Base-by-base conservation (phyloP, 257 asterid species). In the Scutellaria baicalensis region DNA sequence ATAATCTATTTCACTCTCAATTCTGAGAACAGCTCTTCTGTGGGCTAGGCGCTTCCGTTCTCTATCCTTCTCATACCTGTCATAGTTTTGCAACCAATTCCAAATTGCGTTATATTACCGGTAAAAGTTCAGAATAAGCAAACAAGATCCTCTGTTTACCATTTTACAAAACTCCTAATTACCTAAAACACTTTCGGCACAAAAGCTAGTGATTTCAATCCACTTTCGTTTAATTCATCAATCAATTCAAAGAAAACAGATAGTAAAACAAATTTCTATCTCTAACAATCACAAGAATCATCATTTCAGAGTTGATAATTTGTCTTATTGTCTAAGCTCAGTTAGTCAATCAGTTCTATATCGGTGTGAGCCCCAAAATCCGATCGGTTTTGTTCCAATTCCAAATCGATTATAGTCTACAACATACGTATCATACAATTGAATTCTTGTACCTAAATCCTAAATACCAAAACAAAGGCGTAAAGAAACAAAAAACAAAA, bases 1-100 rank as follows among this genome's bases (percentile, higher is more conserved):
- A 81, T 79, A 90, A 6, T 80, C 82, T 38, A 86, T 77, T 71
- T 75, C 82, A 63, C 98, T 88, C 84, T 93, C 93, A 12, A 90
- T 79, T 72, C 95, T 83, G 66, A 88, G 71, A 73, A 88, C 86
- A 66, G 49, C 77, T 78, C 96, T 82, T 80, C 88, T 88, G 54
- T 84, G 92, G 0, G 87, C 86, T 21, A 86, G 79, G 35, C 77
- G 86, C 82, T 81, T 90, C 48, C 71, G 85, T 39, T 85, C 85
- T 64, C 80, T 83, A 59, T 83, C 85, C 76, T 80, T 88, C 81
- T 84, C 95, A 42, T 83, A 90, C 72, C 88, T 85, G 40, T 13
- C 63, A 58, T 7, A 36, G n/a, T 39, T 60, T 75, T 17, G 60
- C 55, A 67, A 77, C 2, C 9, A 35, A 64, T 66, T 38, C 17